Percentiles rank a stretch among this genome's conserved stretches.
Evolutionary conservation across 2,329 filamentous ascomycete genomes (phyloP).

Genomic region (Byssochlamys sp.): DNA sequence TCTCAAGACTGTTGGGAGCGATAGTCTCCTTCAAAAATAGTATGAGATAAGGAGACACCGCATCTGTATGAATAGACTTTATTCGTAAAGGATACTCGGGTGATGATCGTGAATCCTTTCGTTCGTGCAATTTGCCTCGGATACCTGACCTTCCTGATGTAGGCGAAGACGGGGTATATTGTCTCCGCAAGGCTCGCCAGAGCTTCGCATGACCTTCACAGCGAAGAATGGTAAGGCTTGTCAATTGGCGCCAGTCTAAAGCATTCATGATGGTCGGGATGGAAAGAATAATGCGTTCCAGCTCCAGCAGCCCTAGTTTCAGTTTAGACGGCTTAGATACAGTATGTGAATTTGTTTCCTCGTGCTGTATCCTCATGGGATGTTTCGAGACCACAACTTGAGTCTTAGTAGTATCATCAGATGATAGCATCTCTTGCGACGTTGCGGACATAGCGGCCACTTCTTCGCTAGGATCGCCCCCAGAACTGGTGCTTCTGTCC

Average conservation of each 20-base stretch:
- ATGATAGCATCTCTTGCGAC: background rate
- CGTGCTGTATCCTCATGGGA: background rate
- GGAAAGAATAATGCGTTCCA: constrained; percentile 66
- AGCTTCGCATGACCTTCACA: constrained; percentile 64
- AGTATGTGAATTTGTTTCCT: constrained; percentile 6
- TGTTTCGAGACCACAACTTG: background rate
- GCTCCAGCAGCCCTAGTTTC: constrained; percentile 59
- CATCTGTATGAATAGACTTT: constrained; percentile 67
- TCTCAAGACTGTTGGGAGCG: constrained; percentile 69
- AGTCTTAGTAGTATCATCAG: background rate
- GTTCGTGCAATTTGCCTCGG: background rate
- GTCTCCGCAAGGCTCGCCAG: constrained; percentile 61
- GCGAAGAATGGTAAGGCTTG: constrained; percentile 62
- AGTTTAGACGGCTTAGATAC: constrained; percentile 45
- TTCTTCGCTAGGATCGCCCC: background rate
- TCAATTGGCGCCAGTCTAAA: constrained; percentile 65
- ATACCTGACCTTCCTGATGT: constrained; percentile 5
- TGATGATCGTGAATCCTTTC: constrained; percentile 34
- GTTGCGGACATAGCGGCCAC: background rate
- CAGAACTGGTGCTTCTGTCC: background rate
- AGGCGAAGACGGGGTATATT: constrained; percentile 42
- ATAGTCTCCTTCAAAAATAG: constrained; percentile 68
- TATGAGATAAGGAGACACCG: constrained; percentile 58
- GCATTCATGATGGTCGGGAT: constrained; percentile 59
- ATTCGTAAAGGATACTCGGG: constrained; percentile 55